Conservation (phyloP, 2,329 filamentous ascomycete species). For the Penicillium polonicum region DNA sequence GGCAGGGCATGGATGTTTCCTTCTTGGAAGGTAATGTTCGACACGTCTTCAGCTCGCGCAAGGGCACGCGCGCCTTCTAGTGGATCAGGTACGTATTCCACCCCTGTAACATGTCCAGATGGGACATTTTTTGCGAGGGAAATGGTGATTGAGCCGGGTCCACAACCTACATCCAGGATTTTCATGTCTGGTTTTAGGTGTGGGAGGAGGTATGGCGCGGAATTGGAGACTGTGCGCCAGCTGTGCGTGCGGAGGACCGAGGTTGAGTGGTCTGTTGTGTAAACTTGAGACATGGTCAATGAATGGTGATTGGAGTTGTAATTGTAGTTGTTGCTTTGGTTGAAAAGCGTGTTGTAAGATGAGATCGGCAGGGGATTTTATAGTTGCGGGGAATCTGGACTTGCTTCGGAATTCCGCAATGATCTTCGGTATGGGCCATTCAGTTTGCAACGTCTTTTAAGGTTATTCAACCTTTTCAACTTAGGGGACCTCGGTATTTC, state of each 20-base stretch:
- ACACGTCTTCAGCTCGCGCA: slow-evolving; percentile 30
- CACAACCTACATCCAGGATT: slow-evolving; percentile 49
- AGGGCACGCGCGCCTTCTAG: slow-evolving; percentile 35
- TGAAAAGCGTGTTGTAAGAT: not conserved
- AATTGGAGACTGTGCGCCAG: slow-evolving; percentile 39
- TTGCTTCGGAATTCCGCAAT: slow-evolving; percentile 1
- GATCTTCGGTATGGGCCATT: not conserved
- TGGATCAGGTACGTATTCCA: slow-evolving; percentile 36
- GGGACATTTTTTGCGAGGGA: slow-evolving; percentile 42
- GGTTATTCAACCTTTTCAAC: not conserved
- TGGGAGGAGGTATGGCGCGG: slow-evolving; percentile 42
- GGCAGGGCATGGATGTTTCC: slow-evolving; percentile 45
- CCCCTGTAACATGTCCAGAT: slow-evolving; percentile 38
- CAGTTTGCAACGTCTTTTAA: not conserved
- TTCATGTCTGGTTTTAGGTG: slow-evolving; percentile 36
- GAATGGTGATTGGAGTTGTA: not conserved
- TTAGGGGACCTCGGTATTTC: not conserved
- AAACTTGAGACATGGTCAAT: slow-evolving; percentile 23
- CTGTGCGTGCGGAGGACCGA: slow-evolving; percentile 38
- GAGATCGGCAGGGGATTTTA: not conserved
- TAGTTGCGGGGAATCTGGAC: not conserved
- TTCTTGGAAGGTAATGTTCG: slow-evolving; percentile 37
- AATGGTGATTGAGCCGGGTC: slow-evolving; percentile 46
- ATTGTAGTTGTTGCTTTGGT: not conserved
- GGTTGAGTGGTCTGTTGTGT: slow-evolving; percentile 42